Base-by-base conservation (phyloP, 1,139 yeast genomes). In the Insectozyma bohioensis region DNA sequence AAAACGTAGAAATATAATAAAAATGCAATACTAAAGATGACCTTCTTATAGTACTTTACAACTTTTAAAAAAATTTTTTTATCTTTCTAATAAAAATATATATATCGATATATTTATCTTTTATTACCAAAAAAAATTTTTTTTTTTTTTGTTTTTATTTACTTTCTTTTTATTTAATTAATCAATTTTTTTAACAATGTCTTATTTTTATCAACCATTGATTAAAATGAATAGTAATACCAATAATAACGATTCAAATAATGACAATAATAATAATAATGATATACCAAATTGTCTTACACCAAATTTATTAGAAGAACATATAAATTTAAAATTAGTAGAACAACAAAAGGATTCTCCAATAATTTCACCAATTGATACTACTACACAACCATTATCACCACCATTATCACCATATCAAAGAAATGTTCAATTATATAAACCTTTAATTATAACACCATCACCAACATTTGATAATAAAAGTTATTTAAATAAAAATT, bases 351-450 rank as follows among this genome's bases (percentile, higher is more conserved):
- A 15, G 6, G 26, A 5, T 15, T 24, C n/a, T n/a, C n/a, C 16
- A 14, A 24, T 28, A n/a, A 24, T 19, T 9, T 9, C 10, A 19
- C 20, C 8, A 26, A 22, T 12, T 31, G 30, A 12, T 26, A 29
- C 31, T 2, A 28, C 34, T 22, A 28, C 23, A 22, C 46, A 34
- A 35, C 39, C 34, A 29, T 76, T 81, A 35, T 79, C 85, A 2
- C 86, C 86, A 9, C 86, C 86, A 25, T 59, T 78, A 41, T 78
- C 85, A 2, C 86, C 86, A 30, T 75, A 71, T 49, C 78, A 70
- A 32, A 51, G 67, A 37, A 43, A 36, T 26, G 40, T 37, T 12
- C 28, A 31, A 9, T 38, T 43, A 19, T 24, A 32, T 14, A 32
- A 18, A 13, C 20, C 21, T 19, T 26, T 83, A 26, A 22, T 21